Evolutionary conservation across 2,329 filamentous ascomycete species (phyloP).

Genomic region (Chaetomiaceae sp.): DNA sequence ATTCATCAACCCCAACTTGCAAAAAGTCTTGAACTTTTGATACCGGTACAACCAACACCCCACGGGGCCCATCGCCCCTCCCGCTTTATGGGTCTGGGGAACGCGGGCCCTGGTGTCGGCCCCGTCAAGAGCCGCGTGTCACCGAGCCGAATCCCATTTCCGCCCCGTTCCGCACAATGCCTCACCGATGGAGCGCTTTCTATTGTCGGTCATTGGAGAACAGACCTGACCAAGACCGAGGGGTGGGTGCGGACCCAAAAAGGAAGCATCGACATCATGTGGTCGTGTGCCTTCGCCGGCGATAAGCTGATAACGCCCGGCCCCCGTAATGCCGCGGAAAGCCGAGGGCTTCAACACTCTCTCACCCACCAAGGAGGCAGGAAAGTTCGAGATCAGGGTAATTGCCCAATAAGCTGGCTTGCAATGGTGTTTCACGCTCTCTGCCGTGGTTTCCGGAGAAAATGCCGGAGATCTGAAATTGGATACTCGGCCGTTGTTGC

Average conservation of each 20-base stretch:
- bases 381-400: slow-evolving; percentile 7
- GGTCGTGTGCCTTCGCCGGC: background rate
- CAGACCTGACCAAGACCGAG: background rate
- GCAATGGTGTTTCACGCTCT: background rate
- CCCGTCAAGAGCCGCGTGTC: slow-evolving; percentile 6
- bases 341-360: slow-evolving; percentile 16
- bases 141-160: slow-evolving; percentile 8
- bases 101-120: background rate
- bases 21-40: too few species aligned
- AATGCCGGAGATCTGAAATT: background rate
- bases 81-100: slow-evolving; percentile 1
- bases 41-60: background rate
- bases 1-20: too few species aligned
- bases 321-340: slow-evolving; percentile 23
- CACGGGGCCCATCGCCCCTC: background rate
- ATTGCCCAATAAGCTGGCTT: slow-evolving; percentile 5
- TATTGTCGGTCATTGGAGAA: slow-evolving; percentile 6
- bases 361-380: background rate
- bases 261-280: slow-evolving; percentile 23
- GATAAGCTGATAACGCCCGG: slow-evolving; percentile 22
- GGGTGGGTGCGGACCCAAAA: slow-evolving; percentile 12
- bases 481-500: background rate
- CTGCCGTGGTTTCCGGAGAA: background rate
- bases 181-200: background rate
- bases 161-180: slow-evolving; percentile 14